These are phyloP conservation scores for Pestalotiopsis sp. DNA, from an alignment of 2,329 filamentous ascomycete genomes.

Conservation along the genomic window DNA sequence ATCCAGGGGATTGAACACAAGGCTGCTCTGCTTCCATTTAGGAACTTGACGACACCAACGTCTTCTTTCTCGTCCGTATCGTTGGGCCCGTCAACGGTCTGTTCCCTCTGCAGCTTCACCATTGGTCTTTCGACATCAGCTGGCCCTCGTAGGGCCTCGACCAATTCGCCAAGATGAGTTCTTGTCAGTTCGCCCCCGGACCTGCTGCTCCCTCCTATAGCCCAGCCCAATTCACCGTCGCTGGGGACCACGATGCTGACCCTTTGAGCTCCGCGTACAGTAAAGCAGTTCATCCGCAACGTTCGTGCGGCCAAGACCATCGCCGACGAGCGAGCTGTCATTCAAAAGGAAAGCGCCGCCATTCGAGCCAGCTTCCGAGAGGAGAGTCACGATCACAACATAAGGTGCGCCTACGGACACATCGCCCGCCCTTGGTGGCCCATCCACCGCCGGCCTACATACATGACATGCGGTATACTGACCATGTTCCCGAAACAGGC, in stretches of 20 bases:
- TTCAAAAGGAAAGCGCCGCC: slow-evolving; percentile 97
- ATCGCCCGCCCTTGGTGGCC: background rate
- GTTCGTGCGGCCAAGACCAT: slow-evolving; percentile 98
- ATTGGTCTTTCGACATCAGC: slow-evolving; percentile 12
- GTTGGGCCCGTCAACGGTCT: background rate
- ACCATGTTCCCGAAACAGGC: slow-evolving; percentile 53
- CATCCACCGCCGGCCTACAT: background rate
- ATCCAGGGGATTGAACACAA: slow-evolving; percentile 10
- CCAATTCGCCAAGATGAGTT: slow-evolving; percentile 19
- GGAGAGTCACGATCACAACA: slow-evolving; percentile 88
- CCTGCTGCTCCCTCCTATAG: background rate
- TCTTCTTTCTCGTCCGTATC: background rate
- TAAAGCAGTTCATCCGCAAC: slow-evolving; percentile 99
- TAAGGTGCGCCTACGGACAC: slow-evolving; percentile 63
- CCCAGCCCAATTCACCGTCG: background rate
- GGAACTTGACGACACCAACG: slow-evolving; percentile 6
- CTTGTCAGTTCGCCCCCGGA: slow-evolving; percentile 14
- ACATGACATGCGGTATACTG: slow-evolving; percentile 11
- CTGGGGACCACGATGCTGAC: background rate
- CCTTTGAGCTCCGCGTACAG: slow-evolving; percentile 47
- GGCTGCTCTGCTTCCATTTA: background rate
- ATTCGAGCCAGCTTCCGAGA: slow-evolving; percentile 98
- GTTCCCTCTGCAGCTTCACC: background rate
- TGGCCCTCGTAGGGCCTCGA: slow-evolving; percentile 18
- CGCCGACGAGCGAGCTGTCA: slow-evolving; percentile 95